Percentiles rank a stretch among this genome's conserved stretches.
phyloP scores from a whole-genome alignment of 306 rosid genomes.

The Pterocarpus santalinus region DNA sequence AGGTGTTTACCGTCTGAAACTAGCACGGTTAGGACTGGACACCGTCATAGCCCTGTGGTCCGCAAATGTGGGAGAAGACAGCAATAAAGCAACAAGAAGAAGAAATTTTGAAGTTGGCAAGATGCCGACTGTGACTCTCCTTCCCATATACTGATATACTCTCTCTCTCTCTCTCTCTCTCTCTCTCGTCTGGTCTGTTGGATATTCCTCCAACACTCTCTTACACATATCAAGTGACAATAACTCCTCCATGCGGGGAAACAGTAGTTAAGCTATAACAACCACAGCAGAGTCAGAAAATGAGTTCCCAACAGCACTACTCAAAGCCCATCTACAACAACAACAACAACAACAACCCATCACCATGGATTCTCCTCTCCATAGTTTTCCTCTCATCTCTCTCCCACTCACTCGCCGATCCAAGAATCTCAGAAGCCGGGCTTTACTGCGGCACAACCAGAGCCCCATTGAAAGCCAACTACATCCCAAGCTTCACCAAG shows the following conservation, averaged over 20 bases:
- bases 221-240: not conserved
- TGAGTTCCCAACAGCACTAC: constrained; percentile 10
- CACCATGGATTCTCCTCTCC: constrained; percentile 42
- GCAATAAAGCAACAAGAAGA: not conserved
- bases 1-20: not conserved
- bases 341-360: not conserved
- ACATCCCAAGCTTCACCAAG: constrained; percentile 68
- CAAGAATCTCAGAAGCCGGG: constrained; percentile 63
- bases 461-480: constrained; percentile 41
- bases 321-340: not conserved
- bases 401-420: constrained; percentile 57
- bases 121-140: not conserved
- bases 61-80: constrained; percentile 6
- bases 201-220: not conserved
- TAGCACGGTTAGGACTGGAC: not conserved
- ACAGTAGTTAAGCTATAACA: not conserved
- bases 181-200: too few relatives aligned
- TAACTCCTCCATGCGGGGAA: constrained; percentile 4
- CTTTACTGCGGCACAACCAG: constrained; percentile 58
- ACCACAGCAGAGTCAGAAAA: not conserved
- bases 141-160: too few relatives aligned
- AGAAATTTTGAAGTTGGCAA: not conserved
- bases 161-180: not conserved
- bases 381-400: constrained; percentile 31
- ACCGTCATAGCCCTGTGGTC: not conserved